Percentiles rank a stretch among this genome's conserved stretches.
Conservation (phyloP, 2,329 filamentous ascomycete genomes). For the Diaporthe citrichinensis region DNA sequence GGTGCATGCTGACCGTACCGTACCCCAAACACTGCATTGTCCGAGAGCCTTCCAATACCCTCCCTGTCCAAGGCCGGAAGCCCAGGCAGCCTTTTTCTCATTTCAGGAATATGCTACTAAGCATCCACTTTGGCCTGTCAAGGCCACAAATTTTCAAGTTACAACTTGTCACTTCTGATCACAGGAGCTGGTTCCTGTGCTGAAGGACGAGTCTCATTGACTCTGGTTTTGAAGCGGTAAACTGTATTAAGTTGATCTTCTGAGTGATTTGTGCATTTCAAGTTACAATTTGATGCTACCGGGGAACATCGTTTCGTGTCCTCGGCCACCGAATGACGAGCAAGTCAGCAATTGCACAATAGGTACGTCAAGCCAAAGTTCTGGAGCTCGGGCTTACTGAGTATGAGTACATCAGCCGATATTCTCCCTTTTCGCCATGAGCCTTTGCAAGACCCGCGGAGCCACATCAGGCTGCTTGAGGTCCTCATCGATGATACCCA, state of each 20-base stretch:
- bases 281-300: not conserved
- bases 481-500: not conserved
- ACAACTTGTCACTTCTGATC: not conserved
- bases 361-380: not conserved
- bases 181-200: not conserved
- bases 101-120: not conserved
- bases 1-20: not conserved
- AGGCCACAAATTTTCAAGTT: not conserved
- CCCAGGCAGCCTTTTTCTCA: not conserved
- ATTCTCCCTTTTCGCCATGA: not conserved
- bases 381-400: not conserved
- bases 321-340: not conserved
- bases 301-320: not conserved
- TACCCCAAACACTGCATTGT: not conserved
- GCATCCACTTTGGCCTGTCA: not conserved
- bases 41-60: not conserved
- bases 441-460: not conserved
- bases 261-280: not conserved
- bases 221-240: not conserved
- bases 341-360: not conserved
- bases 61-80: not conserved
- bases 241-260: not conserved
- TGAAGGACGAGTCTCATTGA: not conserved
- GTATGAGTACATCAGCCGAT: not conserved
- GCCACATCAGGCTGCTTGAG: not conserved